These are phyloP conservation scores for Fusarium goolgardi DNA, from an alignment of 2,329 filamentous ascomycete species.

Conservation along the genomic window DNA sequence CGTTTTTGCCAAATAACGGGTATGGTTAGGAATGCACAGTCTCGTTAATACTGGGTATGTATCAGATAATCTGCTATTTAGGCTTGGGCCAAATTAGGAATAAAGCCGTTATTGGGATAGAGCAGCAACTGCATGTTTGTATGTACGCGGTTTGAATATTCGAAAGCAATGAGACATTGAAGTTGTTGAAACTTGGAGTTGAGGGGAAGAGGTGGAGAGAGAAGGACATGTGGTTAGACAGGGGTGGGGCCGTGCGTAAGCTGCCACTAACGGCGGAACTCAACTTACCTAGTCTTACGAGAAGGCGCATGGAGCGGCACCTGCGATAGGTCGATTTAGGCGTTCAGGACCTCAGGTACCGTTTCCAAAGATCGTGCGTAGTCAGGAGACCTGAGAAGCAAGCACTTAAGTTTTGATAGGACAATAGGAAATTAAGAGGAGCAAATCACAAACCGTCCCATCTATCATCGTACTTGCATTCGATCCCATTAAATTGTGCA, in stretches of 20 bases:
- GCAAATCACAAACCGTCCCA: neutral
- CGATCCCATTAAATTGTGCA: neutral
- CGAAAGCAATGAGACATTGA: slow-evolving; percentile 12
- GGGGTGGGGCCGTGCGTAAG: slow-evolving; percentile 11
- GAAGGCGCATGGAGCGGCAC: slow-evolving; percentile 15
- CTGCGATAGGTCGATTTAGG: slow-evolving; percentile 8
- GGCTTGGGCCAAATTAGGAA: no score
- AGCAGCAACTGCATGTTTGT: neutral
- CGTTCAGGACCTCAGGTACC: neutral
- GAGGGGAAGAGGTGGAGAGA: slow-evolving; percentile 35
- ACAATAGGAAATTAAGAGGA: neutral
- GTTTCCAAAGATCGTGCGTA: slow-evolving; percentile 1
- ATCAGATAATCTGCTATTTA: neutral
- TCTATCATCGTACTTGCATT: neutral
- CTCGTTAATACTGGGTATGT: neutral
- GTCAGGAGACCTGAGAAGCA: slow-evolving; percentile 11
- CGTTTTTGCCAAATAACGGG: neutral
- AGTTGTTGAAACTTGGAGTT: slow-evolving; percentile 40
- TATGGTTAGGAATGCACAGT: neutral
- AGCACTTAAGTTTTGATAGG: slow-evolving; percentile 21
- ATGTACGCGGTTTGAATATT: slow-evolving; percentile 4
- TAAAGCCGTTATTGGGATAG: neutral
- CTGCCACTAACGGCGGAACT: slow-evolving; percentile 21
- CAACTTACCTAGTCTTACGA: slow-evolving; percentile 9
- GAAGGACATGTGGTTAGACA: slow-evolving; percentile 18